Evolutionary conservation across 164 flowering plant species (phyloP).

Genomic region (Hamamelis virginiana): DNA sequence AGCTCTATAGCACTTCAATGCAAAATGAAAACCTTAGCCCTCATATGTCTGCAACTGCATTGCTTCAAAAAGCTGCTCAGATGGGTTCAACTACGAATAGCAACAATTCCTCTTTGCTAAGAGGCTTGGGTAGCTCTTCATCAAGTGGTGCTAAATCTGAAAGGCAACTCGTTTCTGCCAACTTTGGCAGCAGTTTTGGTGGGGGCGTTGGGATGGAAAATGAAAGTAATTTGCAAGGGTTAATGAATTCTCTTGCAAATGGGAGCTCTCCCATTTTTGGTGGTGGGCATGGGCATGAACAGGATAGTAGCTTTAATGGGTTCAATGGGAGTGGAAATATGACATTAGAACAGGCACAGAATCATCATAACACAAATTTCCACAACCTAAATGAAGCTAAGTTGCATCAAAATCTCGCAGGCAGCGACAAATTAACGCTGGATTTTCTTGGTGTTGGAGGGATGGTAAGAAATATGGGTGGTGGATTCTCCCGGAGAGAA

Average conservation of each 20-base stretch:
- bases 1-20: constrained; percentile 31
- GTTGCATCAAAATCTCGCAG: constrained; percentile 36
- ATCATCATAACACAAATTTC: constrained; percentile 16
- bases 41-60: constrained; percentile 83
- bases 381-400: constrained; percentile 31
- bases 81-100: constrained; percentile 62
- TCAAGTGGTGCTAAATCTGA: constrained; percentile 20
- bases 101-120: constrained; percentile 37
- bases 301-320: constrained; percentile 27
- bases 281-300: constrained; percentile 22
- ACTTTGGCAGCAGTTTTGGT: constrained; percentile 27
- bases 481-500: constrained; percentile 35
- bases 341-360: constrained; percentile 25
- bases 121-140: constrained; percentile 44
- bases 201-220: constrained; percentile 32
- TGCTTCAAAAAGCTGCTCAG: constrained; percentile 81
- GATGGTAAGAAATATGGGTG: constrained; percentile 48
- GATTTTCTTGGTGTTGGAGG: constrained; percentile 84
- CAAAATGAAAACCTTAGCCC: constrained; percentile 34
- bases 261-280: constrained; percentile 35
- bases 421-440: constrained; percentile 63
- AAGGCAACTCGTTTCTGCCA: constrained; percentile 17
- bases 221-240: constrained; percentile 45
- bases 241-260: constrained; percentile 56
- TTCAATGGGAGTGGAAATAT: constrained; percentile 20